A percentile compares a stretch with the other conserved stretches of the same genome.
These are phyloP conservation scores for Aspergillus candidus DNA, from an alignment of 2,329 filamentous ascomycete genomes.

Conservation along the genomic window DNA sequence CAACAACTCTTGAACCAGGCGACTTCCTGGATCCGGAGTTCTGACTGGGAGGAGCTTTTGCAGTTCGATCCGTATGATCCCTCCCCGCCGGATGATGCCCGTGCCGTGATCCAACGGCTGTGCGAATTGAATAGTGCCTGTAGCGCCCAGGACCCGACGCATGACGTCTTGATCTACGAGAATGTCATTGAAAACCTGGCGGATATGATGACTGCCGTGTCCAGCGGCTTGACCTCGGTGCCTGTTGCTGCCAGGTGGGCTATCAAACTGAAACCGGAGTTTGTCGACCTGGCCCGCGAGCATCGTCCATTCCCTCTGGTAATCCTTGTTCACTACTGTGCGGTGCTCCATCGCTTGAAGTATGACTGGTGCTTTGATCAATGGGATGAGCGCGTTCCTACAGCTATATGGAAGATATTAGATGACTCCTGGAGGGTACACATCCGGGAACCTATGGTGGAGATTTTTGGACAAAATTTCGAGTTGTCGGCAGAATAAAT, in stretches of 20 bases:
- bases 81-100: slow-evolving; percentile 17
- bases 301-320: slow-evolving; percentile 45
- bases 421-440: slow-evolving; percentile 28
- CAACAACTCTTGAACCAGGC: slow-evolving; percentile 27
- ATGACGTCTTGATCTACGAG: slow-evolving; percentile 21
- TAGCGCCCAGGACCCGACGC: slow-evolving; percentile 13
- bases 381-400: slow-evolving; percentile 59
- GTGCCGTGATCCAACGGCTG: slow-evolving; percentile 16
- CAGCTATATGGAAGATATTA: slow-evolving; percentile 46
- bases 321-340: slow-evolving; percentile 56
- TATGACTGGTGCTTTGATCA: slow-evolving; percentile 63
- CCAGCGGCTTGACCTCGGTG: slow-evolving; percentile 47
- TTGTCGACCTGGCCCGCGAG: slow-evolving; percentile 33
- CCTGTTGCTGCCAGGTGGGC: slow-evolving; percentile 37
- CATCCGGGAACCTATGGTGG: slow-evolving; percentile 26
- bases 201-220: slow-evolving; percentile 21
- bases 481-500: slow-evolving; percentile 1
- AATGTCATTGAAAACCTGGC: slow-evolving; percentile 22
- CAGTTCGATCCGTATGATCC: slow-evolving; percentile 19
- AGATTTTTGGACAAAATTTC: slow-evolving; percentile 23
- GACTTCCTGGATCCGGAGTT: slow-evolving; percentile 18
- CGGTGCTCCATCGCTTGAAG: slow-evolving; percentile 52
- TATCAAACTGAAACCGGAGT: slow-evolving; percentile 29
- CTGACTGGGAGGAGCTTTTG: slow-evolving; percentile 24
- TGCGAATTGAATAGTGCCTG: slow-evolving; percentile 23